Evolutionary conservation across 75 land plant species (phyloP), one percentile per base, ranked within the genome.

Genomic region (Isoetes taiwanensis): DNA sequence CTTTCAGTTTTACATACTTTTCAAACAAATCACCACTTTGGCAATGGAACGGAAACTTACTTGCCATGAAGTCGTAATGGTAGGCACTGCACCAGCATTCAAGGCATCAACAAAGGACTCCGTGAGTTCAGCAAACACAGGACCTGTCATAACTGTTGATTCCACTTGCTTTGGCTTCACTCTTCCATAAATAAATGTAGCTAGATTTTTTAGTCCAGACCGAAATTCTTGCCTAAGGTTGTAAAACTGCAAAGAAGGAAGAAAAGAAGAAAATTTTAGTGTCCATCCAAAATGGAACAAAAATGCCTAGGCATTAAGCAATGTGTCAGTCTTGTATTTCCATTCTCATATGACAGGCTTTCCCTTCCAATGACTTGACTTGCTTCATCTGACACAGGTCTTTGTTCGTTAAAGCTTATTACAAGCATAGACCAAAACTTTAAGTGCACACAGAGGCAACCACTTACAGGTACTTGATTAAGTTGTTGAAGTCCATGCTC

Each of bases 31-130:
- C 12, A 28, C 37, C 38, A 43, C 17, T 0, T 17, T 40, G 11
- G 16, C n/a, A 52, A 29, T 43, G 12, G 14, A 37, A 9, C 9
- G 14, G 14, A 14, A 41, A 27, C 25, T 19, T 20, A 70, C 73
- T 68, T 70, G 73, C 73, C 73, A 70, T 19, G 73, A 70, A 32
- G 69, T 70, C 28, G 68, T 62, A 32, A 70, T 70, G 29, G 73
- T 58, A 30, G 73, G 73, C 9, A 70, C 73, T 32, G 73, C 73
- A 12, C 73, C 73, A 12, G 68, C 62, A 52, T 70, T 70, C 2
- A 70, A 41, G 28, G 73, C 73, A 50, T 70, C 73, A 14, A 70
- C 59, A 58, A 64, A 70, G 17, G 73, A 64, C 32, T 70, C 68
- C 10, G 68, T 70, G 11, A 70, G 54, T 29, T 68, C 73, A 5